A percentile compares a stretch with the other conserved stretches of the same genome.
Evolutionary conservation across 305 asterid species (phyloP).

Genomic region (Rubia balearica): DNA sequence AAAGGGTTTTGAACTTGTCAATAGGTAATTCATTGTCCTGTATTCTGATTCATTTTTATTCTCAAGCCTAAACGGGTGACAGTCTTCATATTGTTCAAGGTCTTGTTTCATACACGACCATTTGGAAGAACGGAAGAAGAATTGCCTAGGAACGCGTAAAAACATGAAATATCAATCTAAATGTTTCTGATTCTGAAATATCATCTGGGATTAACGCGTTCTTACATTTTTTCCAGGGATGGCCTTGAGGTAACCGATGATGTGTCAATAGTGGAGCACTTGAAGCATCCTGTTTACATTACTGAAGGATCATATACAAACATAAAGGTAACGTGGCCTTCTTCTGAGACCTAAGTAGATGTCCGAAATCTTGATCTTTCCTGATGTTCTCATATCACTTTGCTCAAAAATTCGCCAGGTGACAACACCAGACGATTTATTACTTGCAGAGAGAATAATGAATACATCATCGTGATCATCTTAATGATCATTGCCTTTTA

Average conservation of each 20-base stretch:
- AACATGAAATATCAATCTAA: not conserved
- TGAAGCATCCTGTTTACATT: slow-evolving; percentile 83
- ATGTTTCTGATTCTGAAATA: not conserved
- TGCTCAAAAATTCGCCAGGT: slow-evolving; percentile 39
- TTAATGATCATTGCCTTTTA: too few species aligned
- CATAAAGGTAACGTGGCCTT: slow-evolving; percentile 57
- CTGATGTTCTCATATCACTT: not conserved
- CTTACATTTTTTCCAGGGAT: slow-evolving; percentile 44
- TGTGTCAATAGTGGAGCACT: slow-evolving; percentile 91
- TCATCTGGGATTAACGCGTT: not conserved
- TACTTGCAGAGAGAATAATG: slow-evolving; percentile 90
- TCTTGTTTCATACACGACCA: not conserved
- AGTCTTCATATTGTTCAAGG: not conserved
- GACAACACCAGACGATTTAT: slow-evolving; percentile 89
- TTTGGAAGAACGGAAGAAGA: not conserved
- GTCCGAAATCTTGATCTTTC: not conserved
- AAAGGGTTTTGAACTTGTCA: slow-evolving; percentile 83
- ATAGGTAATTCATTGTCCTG: slow-evolving; percentile 32
- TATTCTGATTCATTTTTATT: not conserved
- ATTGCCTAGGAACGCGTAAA: not conserved
- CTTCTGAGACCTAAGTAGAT: not conserved
- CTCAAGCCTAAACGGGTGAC: not conserved
- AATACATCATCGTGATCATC: slow-evolving; percentile 34
- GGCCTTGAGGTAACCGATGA: slow-evolving; percentile 97
- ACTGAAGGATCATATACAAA: slow-evolving; percentile 96